These are phyloP conservation scores for Drechmeria coniospora DNA, from an alignment of 2,329 filamentous ascomycete genomes.

Conservation along the genomic window DNA sequence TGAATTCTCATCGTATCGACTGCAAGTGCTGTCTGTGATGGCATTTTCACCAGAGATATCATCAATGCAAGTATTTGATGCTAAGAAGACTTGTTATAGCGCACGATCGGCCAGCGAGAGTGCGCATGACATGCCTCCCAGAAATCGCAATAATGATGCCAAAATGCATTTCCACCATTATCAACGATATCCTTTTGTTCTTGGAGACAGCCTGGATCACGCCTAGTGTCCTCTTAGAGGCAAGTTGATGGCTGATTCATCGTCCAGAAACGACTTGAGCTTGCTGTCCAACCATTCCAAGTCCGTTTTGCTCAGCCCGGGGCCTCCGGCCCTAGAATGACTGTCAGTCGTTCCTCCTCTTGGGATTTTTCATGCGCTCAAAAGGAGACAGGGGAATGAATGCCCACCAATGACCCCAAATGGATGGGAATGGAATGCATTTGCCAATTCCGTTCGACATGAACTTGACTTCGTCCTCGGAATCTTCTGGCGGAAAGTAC, in stretches of 20 bases:
- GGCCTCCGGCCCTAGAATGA: constrained; percentile 42
- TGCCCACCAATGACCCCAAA: constrained; percentile 25
- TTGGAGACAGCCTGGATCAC: no score
- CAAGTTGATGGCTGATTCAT: constrained; percentile 1
- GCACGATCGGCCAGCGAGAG: no score
- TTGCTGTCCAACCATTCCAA: constrained; percentile 55
- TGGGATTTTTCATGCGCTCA: neutral
- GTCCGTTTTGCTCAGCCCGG: constrained; percentile 55
- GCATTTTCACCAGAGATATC: no score
- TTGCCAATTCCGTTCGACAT: constrained; percentile 19
- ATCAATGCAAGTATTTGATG: no score
- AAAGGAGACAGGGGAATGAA: neutral
- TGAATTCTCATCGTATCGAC: no score
- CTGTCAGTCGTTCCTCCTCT: neutral
- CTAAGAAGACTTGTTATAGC: no score
- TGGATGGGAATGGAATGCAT: constrained; percentile 22
- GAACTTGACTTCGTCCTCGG: constrained; percentile 51
- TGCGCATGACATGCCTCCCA: no score
- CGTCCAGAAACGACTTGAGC: constrained; percentile 29
- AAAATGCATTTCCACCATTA: no score
- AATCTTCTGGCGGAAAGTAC: constrained; percentile 72
- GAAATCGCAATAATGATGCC: no score
- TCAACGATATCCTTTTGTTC: constrained; percentile 29
- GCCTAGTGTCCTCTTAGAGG: neutral
- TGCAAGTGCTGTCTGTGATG: no score